A percentile compares a stretch with the other conserved stretches of the same genome.
Evolutionary conservation across 1,284 basidiomycete genomes (phyloP).

Genomic region (Heterobasidion occidentale): DNA sequence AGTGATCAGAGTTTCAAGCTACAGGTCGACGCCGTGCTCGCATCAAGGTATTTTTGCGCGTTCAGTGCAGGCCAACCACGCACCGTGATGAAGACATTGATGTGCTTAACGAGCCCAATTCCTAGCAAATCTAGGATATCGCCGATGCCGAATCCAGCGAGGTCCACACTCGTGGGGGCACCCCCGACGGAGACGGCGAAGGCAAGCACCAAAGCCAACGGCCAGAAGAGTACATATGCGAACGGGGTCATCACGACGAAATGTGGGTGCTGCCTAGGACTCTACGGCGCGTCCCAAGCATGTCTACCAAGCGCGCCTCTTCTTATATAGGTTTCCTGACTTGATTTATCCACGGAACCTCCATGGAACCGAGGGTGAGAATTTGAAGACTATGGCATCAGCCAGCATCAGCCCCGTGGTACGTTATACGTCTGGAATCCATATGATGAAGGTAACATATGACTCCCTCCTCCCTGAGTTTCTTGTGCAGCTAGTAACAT

Average conservation of each 20-base stretch:
- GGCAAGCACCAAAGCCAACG: not conserved
- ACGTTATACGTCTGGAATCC: too few relatives aligned
- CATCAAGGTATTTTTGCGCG: not conserved
- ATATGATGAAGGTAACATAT: too few relatives aligned
- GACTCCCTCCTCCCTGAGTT: too few relatives aligned
- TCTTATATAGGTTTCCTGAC: not conserved
- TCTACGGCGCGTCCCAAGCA: not conserved
- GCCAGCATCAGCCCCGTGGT: too few relatives aligned
- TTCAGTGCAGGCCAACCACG: conserved; percentile 6
- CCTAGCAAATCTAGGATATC: conserved; percentile 28
- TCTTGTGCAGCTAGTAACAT: too few relatives aligned
- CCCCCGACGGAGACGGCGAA: not conserved
- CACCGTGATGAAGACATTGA: conserved; percentile 31
- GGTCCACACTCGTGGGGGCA: not conserved
- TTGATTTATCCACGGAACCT: too few relatives aligned
- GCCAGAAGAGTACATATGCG: not conserved
- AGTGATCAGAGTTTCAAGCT: conserved; percentile 27
- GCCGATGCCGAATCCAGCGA: conserved; percentile 16
- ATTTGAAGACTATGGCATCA: too few relatives aligned
- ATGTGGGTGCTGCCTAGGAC: not conserved
- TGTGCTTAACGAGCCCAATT: conserved; percentile 27
- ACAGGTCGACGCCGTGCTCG: not conserved
- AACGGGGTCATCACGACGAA: not conserved
- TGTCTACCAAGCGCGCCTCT: not conserved
- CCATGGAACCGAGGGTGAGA: too few relatives aligned